Base-by-base conservation (phyloP, 768 basidiomycete species). In the Hericium erinaceus region DNA sequence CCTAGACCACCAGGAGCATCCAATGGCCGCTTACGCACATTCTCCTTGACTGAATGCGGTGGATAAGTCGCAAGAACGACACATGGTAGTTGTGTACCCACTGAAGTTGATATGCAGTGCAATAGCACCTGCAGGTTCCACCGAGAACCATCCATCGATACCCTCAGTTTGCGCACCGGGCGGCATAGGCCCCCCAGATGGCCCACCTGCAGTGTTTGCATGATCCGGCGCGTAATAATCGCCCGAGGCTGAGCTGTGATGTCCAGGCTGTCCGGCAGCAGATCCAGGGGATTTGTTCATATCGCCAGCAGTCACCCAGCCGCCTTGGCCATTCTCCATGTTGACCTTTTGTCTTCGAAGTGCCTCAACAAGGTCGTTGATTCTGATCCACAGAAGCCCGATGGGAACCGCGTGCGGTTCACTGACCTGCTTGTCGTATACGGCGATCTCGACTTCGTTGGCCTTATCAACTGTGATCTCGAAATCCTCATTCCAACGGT, bases 401-500 rank as follows among this genome's bases (percentile, higher is more conserved):
- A 98, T 94, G 38, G 94, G 95, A 13, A 89, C 80, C 1, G 92
- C 85, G 63, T 92, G 81, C 13, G 75, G 74, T 60, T 93, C 91
- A 57, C 84, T 86, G 18, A 82, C 80, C 65, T 91, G 89, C 64
- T 92, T 92, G 72, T 99, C 97, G 65, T 93, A 94, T 37, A 99
- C 82, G 33, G 92, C 90, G 54, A 99, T 86, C 73, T 98, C 97
- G 52, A 98, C 89, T 77, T 99, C 97, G 68, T 95, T 98, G 13
- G 95, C 95, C 72, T 98, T 98, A 76, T 98, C 95, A 41, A 98
- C 90, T 0, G 86, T 79, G 58, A 99, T 92, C 71, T 95, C 93
- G 61, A 98, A 98, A 58, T 94, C 91, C 72, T 99, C 95, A 68
- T 92, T 92, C 97, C 97, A 99, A 48, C 90, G 85, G 72, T 98